phyloP scores from a whole-genome alignment of 139 green algal genomes.

The Volvox africanus region DNA sequence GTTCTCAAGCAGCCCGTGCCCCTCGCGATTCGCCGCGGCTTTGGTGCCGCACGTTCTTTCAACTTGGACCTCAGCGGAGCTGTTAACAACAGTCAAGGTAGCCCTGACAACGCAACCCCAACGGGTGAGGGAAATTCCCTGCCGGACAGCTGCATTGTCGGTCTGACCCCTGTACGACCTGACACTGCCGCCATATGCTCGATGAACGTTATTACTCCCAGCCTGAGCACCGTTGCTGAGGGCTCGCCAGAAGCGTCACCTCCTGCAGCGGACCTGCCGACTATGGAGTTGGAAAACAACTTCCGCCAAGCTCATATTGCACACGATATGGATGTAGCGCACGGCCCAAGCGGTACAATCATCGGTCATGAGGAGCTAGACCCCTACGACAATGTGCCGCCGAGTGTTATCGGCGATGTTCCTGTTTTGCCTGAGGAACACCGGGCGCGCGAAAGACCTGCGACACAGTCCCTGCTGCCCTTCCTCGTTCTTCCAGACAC shows the following conservation, averaged over 20 bases:
- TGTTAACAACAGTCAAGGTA: neutral
- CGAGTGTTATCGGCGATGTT: neutral
- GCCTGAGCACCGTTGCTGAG: neutral
- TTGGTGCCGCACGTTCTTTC: neutral
- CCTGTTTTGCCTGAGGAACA: neutral
- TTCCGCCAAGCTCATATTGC: neutral
- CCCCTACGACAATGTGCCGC: neutral
- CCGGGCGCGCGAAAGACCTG: neutral
- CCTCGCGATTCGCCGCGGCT: neutral
- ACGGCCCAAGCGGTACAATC: neutral
- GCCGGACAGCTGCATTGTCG: neutral
- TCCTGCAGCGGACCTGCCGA: neutral
- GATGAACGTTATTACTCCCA: neutral
- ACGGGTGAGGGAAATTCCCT: neutral
- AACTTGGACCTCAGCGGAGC: neutral
- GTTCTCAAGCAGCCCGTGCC: neutral
- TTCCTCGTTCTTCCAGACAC: no score
- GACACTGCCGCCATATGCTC: neutral
- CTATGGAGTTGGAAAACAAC: neutral
- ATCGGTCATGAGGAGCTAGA: neutral
- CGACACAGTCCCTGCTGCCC: neutral
- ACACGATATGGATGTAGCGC: neutral
- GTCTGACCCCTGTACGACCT: slow-evolving; percentile 13
- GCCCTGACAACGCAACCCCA: neutral
- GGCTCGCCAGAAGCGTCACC: neutral